Conservation (phyloP, 495 filamentous ascomycete species). For the Cenococcum geophilum region DNA sequence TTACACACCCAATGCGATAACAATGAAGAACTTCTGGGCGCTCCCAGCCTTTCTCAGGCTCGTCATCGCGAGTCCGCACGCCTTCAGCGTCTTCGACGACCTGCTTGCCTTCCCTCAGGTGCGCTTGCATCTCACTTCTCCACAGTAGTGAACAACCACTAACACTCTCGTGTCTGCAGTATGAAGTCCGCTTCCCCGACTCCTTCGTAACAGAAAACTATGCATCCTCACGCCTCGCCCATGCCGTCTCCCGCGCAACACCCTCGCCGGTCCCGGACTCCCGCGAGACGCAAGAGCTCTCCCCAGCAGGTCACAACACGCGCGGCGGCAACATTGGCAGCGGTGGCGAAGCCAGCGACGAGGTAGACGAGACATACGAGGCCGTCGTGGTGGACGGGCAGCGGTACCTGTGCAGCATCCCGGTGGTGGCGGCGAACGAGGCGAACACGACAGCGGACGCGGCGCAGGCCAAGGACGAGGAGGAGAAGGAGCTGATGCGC, state of each 20-base stretch:
- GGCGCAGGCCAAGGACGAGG: conserved; percentile 57
- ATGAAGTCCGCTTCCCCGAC: conserved; percentile 72
- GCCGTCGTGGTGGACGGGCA: conserved; percentile 62
- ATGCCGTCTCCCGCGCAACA: conserved; percentile 15
- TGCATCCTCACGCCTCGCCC: conserved; percentile 46
- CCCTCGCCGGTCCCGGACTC: conserved; percentile 24
- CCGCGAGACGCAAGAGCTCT: conserved; percentile 27
- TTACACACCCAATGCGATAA: conserved; percentile 3
- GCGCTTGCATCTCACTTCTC: conserved; percentile 21
- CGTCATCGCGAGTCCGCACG: conserved; percentile 49
- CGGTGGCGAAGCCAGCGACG: conserved; percentile 42
- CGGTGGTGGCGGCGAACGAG: conserved; percentile 54
- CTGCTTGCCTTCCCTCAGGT: conserved; percentile 89
- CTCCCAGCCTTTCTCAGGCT: conserved; percentile 38
- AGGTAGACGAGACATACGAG: no score
- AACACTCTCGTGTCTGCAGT: conserved; percentile 46
- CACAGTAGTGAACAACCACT: background rate
- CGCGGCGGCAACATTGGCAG: background rate
- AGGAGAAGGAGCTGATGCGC: conserved; percentile 76
- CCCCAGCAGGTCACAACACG: conserved; percentile 14
- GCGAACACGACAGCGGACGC: conserved; percentile 50
- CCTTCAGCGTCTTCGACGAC: conserved; percentile 84
- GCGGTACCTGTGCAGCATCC: conserved; percentile 80
- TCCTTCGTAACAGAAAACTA: conserved; percentile 65
- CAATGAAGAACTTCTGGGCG: conserved; percentile 40